Conservation (phyloP, 768 basidiomycete genomes). For the Auricularia auricula-judae region DNA sequence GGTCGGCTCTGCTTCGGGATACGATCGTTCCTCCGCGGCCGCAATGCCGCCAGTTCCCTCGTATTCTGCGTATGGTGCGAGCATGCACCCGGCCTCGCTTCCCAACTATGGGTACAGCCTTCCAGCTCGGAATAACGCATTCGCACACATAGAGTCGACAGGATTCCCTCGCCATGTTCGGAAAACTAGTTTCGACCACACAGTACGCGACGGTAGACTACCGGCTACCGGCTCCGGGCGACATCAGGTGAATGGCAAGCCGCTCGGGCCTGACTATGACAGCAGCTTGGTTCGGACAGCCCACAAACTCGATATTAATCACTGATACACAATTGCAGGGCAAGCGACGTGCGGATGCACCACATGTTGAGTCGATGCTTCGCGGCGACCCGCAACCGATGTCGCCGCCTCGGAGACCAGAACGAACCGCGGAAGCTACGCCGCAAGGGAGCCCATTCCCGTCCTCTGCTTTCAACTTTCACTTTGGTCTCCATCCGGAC, state of each 20-base stretch:
- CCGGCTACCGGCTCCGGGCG: conserved; percentile 47
- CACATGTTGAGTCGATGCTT: conserved; percentile 68
- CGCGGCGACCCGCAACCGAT: conserved; percentile 64
- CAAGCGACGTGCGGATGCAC: conserved; percentile 74
- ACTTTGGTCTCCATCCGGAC: conserved; percentile 25
- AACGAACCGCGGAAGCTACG: not conserved
- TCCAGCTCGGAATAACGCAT: conserved; percentile 17
- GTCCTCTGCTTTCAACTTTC: conserved; percentile 60
- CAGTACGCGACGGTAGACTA: conserved; percentile 38
- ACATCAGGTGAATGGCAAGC: conserved; percentile 74
- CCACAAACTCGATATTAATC: conserved; percentile 21
- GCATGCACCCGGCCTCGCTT: conserved; percentile 59
- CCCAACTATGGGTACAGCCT: conserved; percentile 62
- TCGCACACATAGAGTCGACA: not conserved
- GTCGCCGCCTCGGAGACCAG: conserved; percentile 19
- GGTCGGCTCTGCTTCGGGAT: not conserved
- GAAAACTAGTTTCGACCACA: conserved; percentile 94
- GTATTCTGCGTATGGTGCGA: conserved; percentile 4
- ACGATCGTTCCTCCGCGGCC: not conserved
- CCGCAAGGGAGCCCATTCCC: conserved; percentile 45
- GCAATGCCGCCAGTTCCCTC: not conserved
- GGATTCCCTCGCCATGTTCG: conserved; percentile 74
- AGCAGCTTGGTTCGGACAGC: conserved; percentile 41
- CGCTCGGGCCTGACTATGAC: conserved; percentile 34
- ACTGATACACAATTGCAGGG: conserved; percentile 8